Conservation (phyloP, 208 protist genomes). For the Angomonas ambiguus region DNA sequence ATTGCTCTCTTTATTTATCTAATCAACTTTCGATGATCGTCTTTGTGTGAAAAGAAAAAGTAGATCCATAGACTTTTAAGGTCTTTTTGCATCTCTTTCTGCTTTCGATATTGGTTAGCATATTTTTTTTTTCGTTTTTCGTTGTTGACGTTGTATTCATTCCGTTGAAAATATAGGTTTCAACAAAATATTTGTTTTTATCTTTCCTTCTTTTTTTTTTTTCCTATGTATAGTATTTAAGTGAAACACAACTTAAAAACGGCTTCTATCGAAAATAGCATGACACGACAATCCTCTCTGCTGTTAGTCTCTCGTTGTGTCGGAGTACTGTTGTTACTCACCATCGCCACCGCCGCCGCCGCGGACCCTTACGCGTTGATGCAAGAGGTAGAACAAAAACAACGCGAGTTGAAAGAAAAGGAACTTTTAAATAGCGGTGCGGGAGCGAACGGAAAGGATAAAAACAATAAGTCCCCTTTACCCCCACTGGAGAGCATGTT, state of each 20-base stretch:
- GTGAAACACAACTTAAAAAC: no score
- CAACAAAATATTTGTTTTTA: neutral
- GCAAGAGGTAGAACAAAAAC: neutral
- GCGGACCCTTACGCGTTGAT: neutral
- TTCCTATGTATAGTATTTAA: neutral
- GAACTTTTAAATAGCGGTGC: neutral
- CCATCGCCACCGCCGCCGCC: neutral
- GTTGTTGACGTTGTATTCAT: neutral
- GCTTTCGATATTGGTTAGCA: slow-evolving; percentile 3
- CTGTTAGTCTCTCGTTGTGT: no score
- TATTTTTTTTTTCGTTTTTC: neutral
- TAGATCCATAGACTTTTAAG: neutral
- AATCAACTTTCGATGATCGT: neutral
- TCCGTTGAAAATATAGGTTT: no score
- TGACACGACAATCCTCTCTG: no score
- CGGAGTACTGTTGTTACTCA: neutral
- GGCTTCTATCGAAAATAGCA: no score
- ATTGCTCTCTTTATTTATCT: neutral
- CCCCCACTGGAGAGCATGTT: slow-evolving; percentile 51
- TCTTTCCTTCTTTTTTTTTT: neutral
- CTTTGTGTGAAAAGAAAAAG: no score
- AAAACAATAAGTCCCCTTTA: slow-evolving; percentile 1
- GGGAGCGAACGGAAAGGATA: no score
- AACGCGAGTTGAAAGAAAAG: neutral
- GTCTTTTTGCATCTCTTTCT: neutral